Percentiles rank a stretch among this genome's conserved stretches.
Conservation (phyloP, 305 asterid species). For the Striga hermonthica region DNA sequence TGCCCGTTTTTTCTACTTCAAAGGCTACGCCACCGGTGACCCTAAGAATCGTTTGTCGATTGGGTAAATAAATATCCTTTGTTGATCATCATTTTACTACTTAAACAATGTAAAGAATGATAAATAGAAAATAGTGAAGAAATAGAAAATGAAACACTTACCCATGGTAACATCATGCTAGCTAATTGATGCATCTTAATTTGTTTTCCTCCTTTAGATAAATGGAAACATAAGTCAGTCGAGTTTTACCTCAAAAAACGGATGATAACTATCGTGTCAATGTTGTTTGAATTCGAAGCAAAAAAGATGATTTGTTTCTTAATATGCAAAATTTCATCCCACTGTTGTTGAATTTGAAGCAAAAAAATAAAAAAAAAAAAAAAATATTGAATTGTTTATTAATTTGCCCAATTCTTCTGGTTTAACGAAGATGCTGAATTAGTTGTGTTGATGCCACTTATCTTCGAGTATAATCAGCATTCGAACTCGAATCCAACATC, state of each 20-base stretch:
- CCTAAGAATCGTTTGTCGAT: conserved; percentile 57
- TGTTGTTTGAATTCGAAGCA: neutral
- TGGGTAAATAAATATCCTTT: conserved; percentile 51
- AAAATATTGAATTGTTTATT: no score
- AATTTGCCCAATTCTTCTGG: neutral
- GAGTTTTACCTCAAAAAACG: neutral
- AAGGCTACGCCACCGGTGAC: conserved; percentile 73
- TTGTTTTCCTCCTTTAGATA: no score
- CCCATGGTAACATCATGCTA: neutral
- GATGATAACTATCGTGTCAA: neutral
- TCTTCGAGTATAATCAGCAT: conserved; percentile 2
- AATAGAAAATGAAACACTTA: no score
- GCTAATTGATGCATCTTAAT: neutral
- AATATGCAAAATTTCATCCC: no score
- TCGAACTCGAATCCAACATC: no score
- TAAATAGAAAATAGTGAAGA: no score
- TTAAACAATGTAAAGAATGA: neutral
- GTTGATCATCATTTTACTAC: neutral
- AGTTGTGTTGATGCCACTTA: neutral
- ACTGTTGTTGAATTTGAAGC: neutral
- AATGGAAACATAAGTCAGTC: neutral
- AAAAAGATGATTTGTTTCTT: no score
- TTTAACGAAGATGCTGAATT: neutral
- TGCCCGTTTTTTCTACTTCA: conserved; percentile 72
- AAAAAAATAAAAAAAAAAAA: no score